phyloP scores from a whole-genome alignment of 23 red algal genomes.

The Pyropia haitanensis region DNA sequence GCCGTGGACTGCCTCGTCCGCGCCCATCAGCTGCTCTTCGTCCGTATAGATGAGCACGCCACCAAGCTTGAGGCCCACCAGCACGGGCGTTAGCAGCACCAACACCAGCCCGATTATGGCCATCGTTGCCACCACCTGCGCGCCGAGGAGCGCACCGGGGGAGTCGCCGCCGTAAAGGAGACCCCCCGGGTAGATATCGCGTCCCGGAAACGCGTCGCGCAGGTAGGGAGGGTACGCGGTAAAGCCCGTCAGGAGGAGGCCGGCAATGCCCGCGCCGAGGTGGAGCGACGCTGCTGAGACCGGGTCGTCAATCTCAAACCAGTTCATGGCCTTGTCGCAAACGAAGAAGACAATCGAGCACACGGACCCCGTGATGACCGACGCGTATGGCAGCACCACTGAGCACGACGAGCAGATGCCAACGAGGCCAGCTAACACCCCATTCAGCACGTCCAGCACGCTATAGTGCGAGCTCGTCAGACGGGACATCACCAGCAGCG shows the following conservation, averaged over 20 bases:
- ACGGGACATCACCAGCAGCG: slow-evolving; percentile 1
- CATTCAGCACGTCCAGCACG: slow-evolving; percentile 15
- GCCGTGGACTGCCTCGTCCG: slow-evolving; percentile 19
- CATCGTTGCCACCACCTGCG: slow-evolving; percentile 26
- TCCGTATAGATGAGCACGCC: slow-evolving; percentile 29
- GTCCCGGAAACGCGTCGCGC: not conserved
- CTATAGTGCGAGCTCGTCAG: not conserved
- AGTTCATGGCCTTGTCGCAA: not conserved
- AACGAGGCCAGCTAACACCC: slow-evolving; percentile 13
- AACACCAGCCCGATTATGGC: slow-evolving; percentile 17
- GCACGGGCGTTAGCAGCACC: slow-evolving; percentile 9
- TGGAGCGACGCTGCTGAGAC: slow-evolving; percentile 30
- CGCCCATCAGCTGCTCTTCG: slow-evolving; percentile 28
- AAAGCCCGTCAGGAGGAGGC: slow-evolving; percentile 15
- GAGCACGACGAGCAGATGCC: not conserved
- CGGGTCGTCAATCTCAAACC: slow-evolving; percentile 34
- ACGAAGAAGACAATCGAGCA: slow-evolving; percentile 14
- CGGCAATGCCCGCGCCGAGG: slow-evolving; percentile 24
- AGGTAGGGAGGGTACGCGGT: slow-evolving; percentile 7
- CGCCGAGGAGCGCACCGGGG: slow-evolving; percentile 22
- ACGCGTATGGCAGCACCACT: slow-evolving; percentile 13
- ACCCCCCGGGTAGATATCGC: slow-evolving; percentile 3
- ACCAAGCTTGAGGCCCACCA: slow-evolving; percentile 14
- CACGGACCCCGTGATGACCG: slow-evolving; percentile 20
- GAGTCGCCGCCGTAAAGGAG: slow-evolving; percentile 15